phyloP scores from a whole-genome alignment of 1,284 basidiomycete genomes.

The Sporisorium reilianum region DNA sequence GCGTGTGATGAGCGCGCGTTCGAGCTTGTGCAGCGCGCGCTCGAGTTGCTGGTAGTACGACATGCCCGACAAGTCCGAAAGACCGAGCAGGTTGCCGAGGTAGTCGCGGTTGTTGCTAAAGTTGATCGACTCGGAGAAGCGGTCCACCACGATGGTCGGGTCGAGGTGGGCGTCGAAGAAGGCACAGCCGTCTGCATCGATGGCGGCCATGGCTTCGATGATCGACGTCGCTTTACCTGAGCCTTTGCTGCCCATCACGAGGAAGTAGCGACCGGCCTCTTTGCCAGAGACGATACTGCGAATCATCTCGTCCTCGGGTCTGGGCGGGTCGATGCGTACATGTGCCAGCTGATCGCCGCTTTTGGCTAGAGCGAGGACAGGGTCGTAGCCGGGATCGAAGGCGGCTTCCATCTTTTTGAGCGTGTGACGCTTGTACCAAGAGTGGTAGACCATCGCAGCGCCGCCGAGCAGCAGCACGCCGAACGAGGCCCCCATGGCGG shows the following conservation, averaged over 20 bases:
- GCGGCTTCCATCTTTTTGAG: conserved; percentile 64
- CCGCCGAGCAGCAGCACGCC: conserved; percentile 62
- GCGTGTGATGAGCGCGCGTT: conserved; percentile 56
- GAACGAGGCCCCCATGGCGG: conserved; percentile 62
- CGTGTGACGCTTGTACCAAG: conserved; percentile 61
- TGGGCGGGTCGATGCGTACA: conserved; percentile 45
- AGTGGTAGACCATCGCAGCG: conserved; percentile 61
- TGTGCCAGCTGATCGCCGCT: conserved; percentile 58
- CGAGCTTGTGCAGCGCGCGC: conserved; percentile 63
- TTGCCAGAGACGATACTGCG: conserved; percentile 59
- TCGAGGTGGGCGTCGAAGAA: conserved; percentile 65
- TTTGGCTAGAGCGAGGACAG: conserved; percentile 57
- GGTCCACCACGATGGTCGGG: conserved; percentile 59
- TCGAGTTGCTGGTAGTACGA: conserved; percentile 60
- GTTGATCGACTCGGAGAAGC: conserved; percentile 64
- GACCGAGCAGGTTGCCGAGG: conserved; percentile 62
- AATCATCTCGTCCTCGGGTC: conserved; percentile 61
- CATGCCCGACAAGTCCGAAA: conserved; percentile 62
- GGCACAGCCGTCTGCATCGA: conserved; percentile 62
- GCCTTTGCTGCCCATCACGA: conserved; percentile 64
- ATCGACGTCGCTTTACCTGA: conserved; percentile 60
- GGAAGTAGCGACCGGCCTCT: conserved; percentile 61
- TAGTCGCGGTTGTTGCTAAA: conserved; percentile 64
- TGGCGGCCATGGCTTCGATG: conserved; percentile 61
- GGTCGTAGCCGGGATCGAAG: conserved; percentile 64